A percentile compares a stretch with the other conserved stretches of the same genome.
Conservation (phyloP, 805 yeast genomes). For the Saccharomycopsis olivae region DNA sequence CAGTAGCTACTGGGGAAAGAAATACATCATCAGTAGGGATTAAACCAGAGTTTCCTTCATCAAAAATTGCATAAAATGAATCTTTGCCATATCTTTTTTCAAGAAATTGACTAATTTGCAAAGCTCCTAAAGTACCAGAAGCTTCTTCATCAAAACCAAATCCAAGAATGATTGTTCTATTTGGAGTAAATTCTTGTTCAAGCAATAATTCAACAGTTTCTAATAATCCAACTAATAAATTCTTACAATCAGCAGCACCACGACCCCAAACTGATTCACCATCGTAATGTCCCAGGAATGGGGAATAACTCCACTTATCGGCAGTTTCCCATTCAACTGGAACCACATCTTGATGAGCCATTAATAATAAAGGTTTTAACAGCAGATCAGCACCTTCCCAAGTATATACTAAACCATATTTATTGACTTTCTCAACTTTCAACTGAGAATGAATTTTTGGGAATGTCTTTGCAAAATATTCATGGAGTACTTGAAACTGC, state of each 20-base stretch:
- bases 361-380: slow-evolving; percentile 54
- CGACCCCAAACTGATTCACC: slow-evolving; percentile 64
- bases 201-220: slow-evolving; percentile 55
- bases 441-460: slow-evolving; percentile 40
- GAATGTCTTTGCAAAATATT: slow-evolving; percentile 41
- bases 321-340: slow-evolving; percentile 58
- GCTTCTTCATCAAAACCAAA: slow-evolving; percentile 79
- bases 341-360: slow-evolving; percentile 77
- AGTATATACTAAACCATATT: slow-evolving; percentile 54
- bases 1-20: slow-evolving; percentile 44
- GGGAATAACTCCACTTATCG: slow-evolving; percentile 54
- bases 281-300: slow-evolving; percentile 58
- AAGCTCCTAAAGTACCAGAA: slow-evolving; percentile 55
- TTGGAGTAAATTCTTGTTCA: slow-evolving; percentile 37
- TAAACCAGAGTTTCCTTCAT: slow-evolving; percentile 50
- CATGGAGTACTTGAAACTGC: slow-evolving; percentile 37
- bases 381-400: slow-evolving; percentile 43
- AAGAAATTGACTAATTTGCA: slow-evolving; percentile 35
- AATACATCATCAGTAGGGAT: slow-evolving; percentile 33
- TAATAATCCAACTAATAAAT: slow-evolving; percentile 50
- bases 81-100: slow-evolving; percentile 48
- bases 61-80: slow-evolving; percentile 53
- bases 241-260: slow-evolving; percentile 71
- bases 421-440: slow-evolving; percentile 45
- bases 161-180: slow-evolving; percentile 51